phyloP scores from a whole-genome alignment of 1,284 basidiomycete genomes.

The Rhodotorula sp. region DNA sequence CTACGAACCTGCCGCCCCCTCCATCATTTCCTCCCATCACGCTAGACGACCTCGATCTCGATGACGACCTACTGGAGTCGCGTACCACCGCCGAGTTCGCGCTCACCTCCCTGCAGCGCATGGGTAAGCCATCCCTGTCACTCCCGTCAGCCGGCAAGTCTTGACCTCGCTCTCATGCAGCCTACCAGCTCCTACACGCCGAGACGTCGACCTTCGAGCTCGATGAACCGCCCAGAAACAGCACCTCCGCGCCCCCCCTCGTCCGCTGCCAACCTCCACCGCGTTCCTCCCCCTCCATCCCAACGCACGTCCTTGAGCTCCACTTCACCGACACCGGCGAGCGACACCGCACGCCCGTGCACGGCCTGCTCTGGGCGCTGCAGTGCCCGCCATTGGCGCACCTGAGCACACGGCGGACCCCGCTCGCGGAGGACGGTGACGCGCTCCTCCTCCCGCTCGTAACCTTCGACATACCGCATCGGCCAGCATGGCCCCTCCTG shows the following conservation, averaged over 20 bases:
- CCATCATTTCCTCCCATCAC: neutral
- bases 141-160: too few species aligned
- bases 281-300: neutral
- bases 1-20: neutral
- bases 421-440: neutral
- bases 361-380: slow-evolving; percentile 1
- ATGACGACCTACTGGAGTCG: neutral
- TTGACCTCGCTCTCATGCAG: neutral
- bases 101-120: neutral
- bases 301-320: slow-evolving; percentile 1
- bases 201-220: neutral
- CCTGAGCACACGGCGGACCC: neutral
- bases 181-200: neutral
- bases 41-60: neutral
- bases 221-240: neutral
- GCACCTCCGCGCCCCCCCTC: neutral
- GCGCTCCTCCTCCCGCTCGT: neutral
- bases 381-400: neutral
- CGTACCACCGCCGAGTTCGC: neutral
- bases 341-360: neutral
- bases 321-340: slow-evolving; percentile 4
- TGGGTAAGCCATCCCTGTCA: neutral
- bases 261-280: neutral
- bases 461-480: neutral
- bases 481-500: neutral